These are phyloP conservation scores for Wickerhamomyces strasburgensis DNA, from an alignment of 805 yeast genomes.

Conservation along the genomic window DNA sequence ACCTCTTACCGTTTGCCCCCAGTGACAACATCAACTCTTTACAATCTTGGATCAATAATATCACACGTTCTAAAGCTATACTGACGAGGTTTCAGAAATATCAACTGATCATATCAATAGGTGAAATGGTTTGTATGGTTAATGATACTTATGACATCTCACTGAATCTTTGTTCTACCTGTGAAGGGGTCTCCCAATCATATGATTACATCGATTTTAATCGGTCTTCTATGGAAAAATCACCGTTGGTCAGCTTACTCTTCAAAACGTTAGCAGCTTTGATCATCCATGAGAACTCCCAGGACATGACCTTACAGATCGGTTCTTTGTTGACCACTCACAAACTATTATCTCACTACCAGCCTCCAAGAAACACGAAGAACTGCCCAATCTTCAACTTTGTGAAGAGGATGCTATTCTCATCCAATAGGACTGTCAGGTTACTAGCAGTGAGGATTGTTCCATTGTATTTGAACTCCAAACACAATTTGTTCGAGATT, in stretches of 20 bases:
- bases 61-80: not conserved
- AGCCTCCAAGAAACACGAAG: slow-evolving; percentile 38
- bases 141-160: slow-evolving; percentile 25
- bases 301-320: slow-evolving; percentile 31
- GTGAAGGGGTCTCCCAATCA: slow-evolving; percentile 8
- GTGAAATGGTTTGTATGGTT: slow-evolving; percentile 35
- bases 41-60: slow-evolving; percentile 6
- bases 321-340: slow-evolving; percentile 41
- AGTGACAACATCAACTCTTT: not conserved
- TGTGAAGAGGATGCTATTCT: slow-evolving; percentile 34
- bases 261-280: not conserved
- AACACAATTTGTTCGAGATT: slow-evolving; percentile 35
- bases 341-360: slow-evolving; percentile 47
- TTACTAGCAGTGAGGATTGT: slow-evolving; percentile 46
- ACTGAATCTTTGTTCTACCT: slow-evolving; percentile 10
- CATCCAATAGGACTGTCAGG: slow-evolving; percentile 51
- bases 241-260: slow-evolving; percentile 1
- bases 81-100: slow-evolving; percentile 7
- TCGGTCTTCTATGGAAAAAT: slow-evolving; percentile 25
- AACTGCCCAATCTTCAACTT: slow-evolving; percentile 34
- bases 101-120: slow-evolving; percentile 31
- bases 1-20: not conserved
- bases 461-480: slow-evolving; percentile 44
- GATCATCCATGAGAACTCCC: not conserved
- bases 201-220: slow-evolving; percentile 21